Evolutionary conservation across 2,329 filamentous ascomycete genomes (phyloP).

Genomic region (Mycosphaerelloides madeirae): DNA sequence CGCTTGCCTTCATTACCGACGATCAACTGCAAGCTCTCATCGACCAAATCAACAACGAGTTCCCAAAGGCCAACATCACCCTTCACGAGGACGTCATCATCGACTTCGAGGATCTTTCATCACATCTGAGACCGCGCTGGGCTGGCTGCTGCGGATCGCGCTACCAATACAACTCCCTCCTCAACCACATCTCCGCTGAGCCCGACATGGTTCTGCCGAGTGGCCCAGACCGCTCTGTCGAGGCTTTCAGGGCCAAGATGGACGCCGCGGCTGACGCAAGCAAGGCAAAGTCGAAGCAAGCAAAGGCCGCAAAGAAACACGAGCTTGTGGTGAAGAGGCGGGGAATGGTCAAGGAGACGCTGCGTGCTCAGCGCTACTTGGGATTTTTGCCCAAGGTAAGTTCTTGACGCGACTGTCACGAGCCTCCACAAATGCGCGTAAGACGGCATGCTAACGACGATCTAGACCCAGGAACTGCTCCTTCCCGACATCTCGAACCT

Average conservation of each 20-base stretch:
- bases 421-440: too few relatives aligned
- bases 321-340: constrained; percentile 50
- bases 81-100: constrained; percentile 59
- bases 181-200: constrained; percentile 24
- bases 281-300: constrained; percentile 44
- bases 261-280: constrained; percentile 47
- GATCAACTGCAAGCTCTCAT: constrained; percentile 63
- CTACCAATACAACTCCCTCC: constrained; percentile 37
- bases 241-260: constrained; percentile 53
- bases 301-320: constrained; percentile 14
- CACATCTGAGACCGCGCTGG: constrained; percentile 62
- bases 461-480: constrained; percentile 5
- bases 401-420: too few relatives aligned
- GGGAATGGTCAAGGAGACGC: constrained; percentile 52
- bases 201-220: constrained; percentile 17
- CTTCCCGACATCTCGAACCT: constrained; percentile 20
- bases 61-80: constrained; percentile 50
- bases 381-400: constrained; percentile 52
- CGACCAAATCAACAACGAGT: constrained; percentile 55
- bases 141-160: constrained; percentile 54
- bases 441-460: too few relatives aligned
- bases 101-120: constrained; percentile 60
- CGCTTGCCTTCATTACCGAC: constrained; percentile 65
- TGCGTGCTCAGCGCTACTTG: constrained; percentile 64
- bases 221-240: constrained; percentile 35